Evolutionary conservation across 148 eudicot species (phyloP), one percentile per base, ranked within the genome.

Genomic region (Camellia granthamiana): DNA sequence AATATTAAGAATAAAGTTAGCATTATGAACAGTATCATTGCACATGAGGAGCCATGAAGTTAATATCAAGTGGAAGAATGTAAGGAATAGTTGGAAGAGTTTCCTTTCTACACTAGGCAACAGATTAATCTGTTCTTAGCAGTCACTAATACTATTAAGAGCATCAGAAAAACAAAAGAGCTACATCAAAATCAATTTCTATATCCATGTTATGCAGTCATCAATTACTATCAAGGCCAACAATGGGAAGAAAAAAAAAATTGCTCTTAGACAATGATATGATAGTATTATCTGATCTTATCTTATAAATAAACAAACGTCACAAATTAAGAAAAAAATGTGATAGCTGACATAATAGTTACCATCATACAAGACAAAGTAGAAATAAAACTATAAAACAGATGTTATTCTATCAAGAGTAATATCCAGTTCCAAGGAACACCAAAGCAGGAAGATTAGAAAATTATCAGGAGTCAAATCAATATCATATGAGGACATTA

Each of bases 281-380:
- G 4, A 21, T n/a, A 43, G 49, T 69, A 18, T 69, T 51, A 21
- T 72, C 59, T 60, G 51, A 51, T 12, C 23, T 69, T 51, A 21
- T 72, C 59, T 60, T 72, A 72, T 12, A 11, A 19, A 23, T 30
- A 72, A 51, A 3, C 41, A 46, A n/a, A n/a, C 10, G 59, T 72
- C 64, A 72, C 0, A 72, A 51, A 38, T 0, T 13, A 49, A 19
- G 6, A 43, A 69, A 7, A 16, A 42, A 7, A 41, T 69, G 23
- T 69, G 51, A 46, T 69, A 69, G 51, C 43, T 69, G 52, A 44
- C 72, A 69, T 12, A 69, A 69, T 23, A 72, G 43, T 23, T 51
- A 21, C 58, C 19, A 47, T 46, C 52, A 66, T 66, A 69, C 14
- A 71, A 65, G 58, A 49, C 75, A 49, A 46, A 71, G 75, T 71